Evolutionary conservation across 208 protist genomes (phyloP), one percentile per base, ranked within the genome.

Genomic region (Leishmania major): DNA sequence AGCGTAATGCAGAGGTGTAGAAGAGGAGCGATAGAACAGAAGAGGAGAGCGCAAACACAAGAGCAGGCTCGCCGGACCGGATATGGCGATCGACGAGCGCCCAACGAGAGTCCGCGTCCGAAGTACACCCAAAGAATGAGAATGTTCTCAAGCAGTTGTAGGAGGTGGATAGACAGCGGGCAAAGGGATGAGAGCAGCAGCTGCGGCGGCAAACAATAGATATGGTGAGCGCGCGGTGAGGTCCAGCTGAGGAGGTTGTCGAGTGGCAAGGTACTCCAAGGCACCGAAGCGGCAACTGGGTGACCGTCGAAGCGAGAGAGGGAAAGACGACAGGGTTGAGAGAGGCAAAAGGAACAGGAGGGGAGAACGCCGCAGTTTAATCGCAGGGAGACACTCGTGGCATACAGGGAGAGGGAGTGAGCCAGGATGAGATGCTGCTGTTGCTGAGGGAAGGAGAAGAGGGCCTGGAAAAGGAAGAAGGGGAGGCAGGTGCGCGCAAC

Each of bases 121-220:
- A n/a, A n/a, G 40, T 45, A 47, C 37, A 35, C 22, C 37, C 43
- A 22, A 53, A 53, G 70, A 51, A 1, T 35, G 8, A 6, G 28
- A 51, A 53, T 55, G 35, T 22, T 35, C n/a, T 22, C 37, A 49
- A 40, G 37, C 31, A 17, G n/a, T 37, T 22, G 72, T 11, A 40
- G 35, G 51, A 35, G 49, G n/a, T 31, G 35, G 51, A 60, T n/a
- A 60, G 22, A 45, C 13, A 37, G 70, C 17, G 67, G 35, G 55
- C 49, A 79, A 43, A 80, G 11, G 47, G 17, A 71, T 49, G 51
- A 37, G 72, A 40, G 72, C 51, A 77, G 22, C 53, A 59, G 53
- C 53, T 17, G 53, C 53, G 53, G 53, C 17, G 45, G 45, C 45
- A 47, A 47, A 31, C 49, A 37, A 31, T 19, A 69, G 17, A 69